Evolutionary conservation across 768 basidiomycete genomes (phyloP).

Genomic region (Suillus luteus): DNA sequence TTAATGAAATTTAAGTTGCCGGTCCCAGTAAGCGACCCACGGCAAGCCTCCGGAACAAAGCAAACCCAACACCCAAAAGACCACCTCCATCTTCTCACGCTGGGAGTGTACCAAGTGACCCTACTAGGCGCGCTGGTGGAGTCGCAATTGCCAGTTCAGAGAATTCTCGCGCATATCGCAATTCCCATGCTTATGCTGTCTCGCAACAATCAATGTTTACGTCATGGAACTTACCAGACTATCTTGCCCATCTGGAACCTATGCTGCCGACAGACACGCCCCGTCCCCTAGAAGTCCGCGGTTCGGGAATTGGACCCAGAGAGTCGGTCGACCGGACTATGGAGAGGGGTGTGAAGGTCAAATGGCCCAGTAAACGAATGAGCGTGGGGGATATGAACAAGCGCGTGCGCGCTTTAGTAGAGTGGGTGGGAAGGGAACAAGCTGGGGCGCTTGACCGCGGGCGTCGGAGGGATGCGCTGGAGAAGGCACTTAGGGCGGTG

Average conservation of each 20-base stretch:
- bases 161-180: conserved; percentile 68
- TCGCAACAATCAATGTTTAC: conserved; percentile 79
- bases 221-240: conserved; percentile 92
- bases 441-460: conserved; percentile 72
- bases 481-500: conserved; percentile 45
- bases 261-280: conserved; percentile 80
- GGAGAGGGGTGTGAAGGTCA: conserved; percentile 83
- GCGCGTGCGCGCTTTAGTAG: conserved; percentile 84
- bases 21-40: conserved; percentile 37
- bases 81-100: conserved; percentile 34
- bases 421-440: conserved; percentile 92
- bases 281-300: conserved; percentile 70
- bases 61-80: conserved; percentile 33
- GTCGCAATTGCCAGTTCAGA: conserved; percentile 42
- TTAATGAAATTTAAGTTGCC: conserved; percentile 35
- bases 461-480: conserved; percentile 67
- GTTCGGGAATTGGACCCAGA: conserved; percentile 44
- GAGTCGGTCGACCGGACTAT: conserved; percentile 61
- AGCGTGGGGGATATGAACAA: conserved; percentile 99
- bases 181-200: conserved; percentile 77
- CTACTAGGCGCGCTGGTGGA: conserved; percentile 43
- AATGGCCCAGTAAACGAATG: conserved; percentile 93
- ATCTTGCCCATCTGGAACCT: conserved; percentile 82
- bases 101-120: conserved; percentile 43
- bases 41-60: conserved; percentile 43